These are phyloP conservation scores for Fusarium graminum DNA, from an alignment of 2,329 filamentous ascomycete species.

Conservation along the genomic window DNA sequence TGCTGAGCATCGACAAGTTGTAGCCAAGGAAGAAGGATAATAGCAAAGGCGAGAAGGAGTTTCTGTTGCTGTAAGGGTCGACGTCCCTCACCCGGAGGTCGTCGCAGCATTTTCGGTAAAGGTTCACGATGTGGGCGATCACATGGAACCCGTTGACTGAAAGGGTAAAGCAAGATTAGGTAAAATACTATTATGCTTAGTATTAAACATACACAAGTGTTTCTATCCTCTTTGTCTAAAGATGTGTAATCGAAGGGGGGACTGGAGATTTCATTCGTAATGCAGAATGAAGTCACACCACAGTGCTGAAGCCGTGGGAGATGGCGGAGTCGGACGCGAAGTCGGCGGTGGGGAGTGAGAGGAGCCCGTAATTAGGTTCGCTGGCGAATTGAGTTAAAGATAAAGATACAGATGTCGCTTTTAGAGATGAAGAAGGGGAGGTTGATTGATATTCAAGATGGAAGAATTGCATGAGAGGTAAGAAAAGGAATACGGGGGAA, in stretches of 20 bases:
- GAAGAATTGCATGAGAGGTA: constrained; percentile 15
- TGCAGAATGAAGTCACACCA: constrained; percentile 49
- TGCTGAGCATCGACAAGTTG: constrained; percentile 73
- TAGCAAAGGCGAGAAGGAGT: constrained; percentile 67
- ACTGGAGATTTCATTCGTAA: constrained; percentile 14
- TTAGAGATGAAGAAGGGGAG: constrained; percentile 5
- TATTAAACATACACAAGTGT: too few species aligned
- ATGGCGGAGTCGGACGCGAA: constrained; percentile 36
- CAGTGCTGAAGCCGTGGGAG: constrained; percentile 15
- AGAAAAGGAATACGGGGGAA: constrained; percentile 16
- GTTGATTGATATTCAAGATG: constrained; percentile 9
- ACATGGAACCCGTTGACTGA: constrained; percentile 46
- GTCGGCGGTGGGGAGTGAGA: constrained; percentile 26
- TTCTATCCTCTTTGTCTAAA: too few species aligned
- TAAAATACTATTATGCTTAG: too few species aligned
- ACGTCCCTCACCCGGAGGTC: constrained; percentile 71
- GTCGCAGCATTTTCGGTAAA: constrained; percentile 68
- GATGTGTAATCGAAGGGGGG: neutral
- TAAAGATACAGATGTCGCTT: constrained; percentile 1
- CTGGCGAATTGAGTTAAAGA: neutral
- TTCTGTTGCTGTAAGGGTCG: constrained; percentile 61
- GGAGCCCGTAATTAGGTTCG: constrained; percentile 9
- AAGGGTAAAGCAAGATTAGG: constrained; percentile 1
- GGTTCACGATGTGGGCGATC: constrained; percentile 31
- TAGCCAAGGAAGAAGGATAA: constrained; percentile 69